These are phyloP conservation scores for Gossypium longicalyx DNA, from an alignment of 345 rosid species.

Conservation along the genomic window DNA sequence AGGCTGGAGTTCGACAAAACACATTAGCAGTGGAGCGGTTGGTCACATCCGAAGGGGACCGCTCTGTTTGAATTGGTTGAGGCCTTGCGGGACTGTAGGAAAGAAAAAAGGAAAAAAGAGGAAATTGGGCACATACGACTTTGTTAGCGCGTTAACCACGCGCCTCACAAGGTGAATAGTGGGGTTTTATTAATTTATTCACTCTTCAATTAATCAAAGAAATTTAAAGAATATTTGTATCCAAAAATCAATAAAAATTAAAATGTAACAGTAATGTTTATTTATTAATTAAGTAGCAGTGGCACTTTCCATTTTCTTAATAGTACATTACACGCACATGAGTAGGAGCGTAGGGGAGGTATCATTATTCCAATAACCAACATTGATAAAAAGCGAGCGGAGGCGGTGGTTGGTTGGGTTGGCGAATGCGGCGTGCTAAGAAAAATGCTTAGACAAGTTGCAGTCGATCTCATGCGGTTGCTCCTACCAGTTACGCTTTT, in stretches of 20 bases:
- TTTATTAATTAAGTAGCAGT: too few relatives aligned
- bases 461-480: slow-evolving; percentile 1
- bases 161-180: background rate
- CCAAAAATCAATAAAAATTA: too few relatives aligned
- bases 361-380: slow-evolving; percentile 18
- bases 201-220: too few relatives aligned
- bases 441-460: background rate
- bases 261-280: too few relatives aligned
- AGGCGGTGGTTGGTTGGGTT: slow-evolving; percentile 15
- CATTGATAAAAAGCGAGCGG: background rate
- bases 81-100: too few relatives aligned
- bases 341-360: background rate
- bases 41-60: slow-evolving; percentile 37
- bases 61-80: slow-evolving; percentile 6
- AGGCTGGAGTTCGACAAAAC: background rate
- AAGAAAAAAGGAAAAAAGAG: background rate
- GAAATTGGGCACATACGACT: background rate
- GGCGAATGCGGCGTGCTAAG: background rate
- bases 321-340: background rate
- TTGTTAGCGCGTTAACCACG: background rate
- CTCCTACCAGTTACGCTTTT: background rate
- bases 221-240: too few relatives aligned
- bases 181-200: background rate
- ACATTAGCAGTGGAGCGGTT: slow-evolving; percentile 26
- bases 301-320: background rate